Base-by-base conservation (phyloP, 805 yeast species). In the Priceomyces melissophilus region DNA sequence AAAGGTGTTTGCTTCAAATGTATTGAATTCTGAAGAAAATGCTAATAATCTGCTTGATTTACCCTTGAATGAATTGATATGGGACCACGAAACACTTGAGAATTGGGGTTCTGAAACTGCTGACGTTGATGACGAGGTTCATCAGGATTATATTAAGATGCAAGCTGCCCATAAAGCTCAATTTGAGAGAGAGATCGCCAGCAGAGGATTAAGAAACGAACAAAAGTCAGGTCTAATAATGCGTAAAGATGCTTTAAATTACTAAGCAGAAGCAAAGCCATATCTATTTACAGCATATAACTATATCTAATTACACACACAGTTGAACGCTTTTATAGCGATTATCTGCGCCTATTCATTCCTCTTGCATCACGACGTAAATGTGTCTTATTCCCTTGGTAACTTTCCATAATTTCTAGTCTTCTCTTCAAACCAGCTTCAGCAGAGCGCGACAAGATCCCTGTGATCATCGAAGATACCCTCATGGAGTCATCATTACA, bases 401-500 rank as follows among this genome's bases (percentile, higher is more conserved):
- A 56, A 25, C 39, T 41, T 14, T 47, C 46, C 29, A 59, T 48
- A 11, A 46, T 42, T 23, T 45, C 63, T 39, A 79, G 60, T 55
- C 95, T 76, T 49, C 69, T 72, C 32, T 73, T 64, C 44, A 81
- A 71, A 31, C 99, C 99, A 37, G 72, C 74, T 59, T 84, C 82
- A 23, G 93, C 98, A 11, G 97, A 90, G 56, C 76, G 82, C 15
- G 93, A 82, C 46, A 93, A 72, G 13, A 90, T 82, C 44, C 98
- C 97, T 40, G 81, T 68, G 51, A 93, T 76, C 49, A 93, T 70
- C 48, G 87, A 83, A 8, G 84, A 80, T 6, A 95, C 78, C 61
- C 99, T 78, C 43, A 80, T 67, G 6, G 95, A 84, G 60, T 90
- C 97, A 61, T 93, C 98, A 60, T 93, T 93, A 47, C 95, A 95